phyloP scores from a whole-genome alignment of 1,284 basidiomycete species.

The Cryptococcus wingfieldii region DNA sequence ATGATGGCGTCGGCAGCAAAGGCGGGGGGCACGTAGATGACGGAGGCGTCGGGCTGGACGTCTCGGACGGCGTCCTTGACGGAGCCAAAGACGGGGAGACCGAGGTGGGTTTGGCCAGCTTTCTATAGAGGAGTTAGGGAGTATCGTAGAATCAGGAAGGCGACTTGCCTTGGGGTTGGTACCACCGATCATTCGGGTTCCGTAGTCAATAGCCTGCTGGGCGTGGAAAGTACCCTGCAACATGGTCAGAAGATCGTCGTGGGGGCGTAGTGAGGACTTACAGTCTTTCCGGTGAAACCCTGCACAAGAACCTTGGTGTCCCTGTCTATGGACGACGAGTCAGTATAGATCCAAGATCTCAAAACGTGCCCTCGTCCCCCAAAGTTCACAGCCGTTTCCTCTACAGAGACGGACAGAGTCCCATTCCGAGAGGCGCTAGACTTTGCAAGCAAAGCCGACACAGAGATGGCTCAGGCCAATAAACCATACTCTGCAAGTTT shows the following conservation, averaged over 20 bases:
- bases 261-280: constrained; percentile 49
- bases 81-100: constrained; percentile 88
- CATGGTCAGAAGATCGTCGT: background rate
- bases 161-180: constrained; percentile 72
- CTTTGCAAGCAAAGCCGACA: too few species aligned
- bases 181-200: constrained; percentile 93
- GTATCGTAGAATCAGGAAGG: background rate
- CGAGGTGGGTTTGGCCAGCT: constrained; percentile 91
- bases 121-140: constrained; percentile 53
- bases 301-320: constrained; percentile 93
- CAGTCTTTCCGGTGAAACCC: constrained; percentile 96
- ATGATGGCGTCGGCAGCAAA: constrained; percentile 91
- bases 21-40: constrained; percentile 93
- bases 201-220: constrained; percentile 84
- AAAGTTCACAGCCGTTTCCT: background rate
- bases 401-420: too few species aligned
- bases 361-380: background rate
- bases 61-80: constrained; percentile 87
- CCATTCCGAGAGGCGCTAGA: too few species aligned
- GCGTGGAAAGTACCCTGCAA: constrained; percentile 92
- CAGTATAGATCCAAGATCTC: background rate
- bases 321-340: constrained; percentile 54
- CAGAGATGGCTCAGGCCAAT: too few species aligned
- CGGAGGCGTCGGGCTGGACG: constrained; percentile 80
- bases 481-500: too few species aligned